phyloP scores from a whole-genome alignment of 1,284 basidiomycete genomes.

The Ceratobasidium sp. region DNA sequence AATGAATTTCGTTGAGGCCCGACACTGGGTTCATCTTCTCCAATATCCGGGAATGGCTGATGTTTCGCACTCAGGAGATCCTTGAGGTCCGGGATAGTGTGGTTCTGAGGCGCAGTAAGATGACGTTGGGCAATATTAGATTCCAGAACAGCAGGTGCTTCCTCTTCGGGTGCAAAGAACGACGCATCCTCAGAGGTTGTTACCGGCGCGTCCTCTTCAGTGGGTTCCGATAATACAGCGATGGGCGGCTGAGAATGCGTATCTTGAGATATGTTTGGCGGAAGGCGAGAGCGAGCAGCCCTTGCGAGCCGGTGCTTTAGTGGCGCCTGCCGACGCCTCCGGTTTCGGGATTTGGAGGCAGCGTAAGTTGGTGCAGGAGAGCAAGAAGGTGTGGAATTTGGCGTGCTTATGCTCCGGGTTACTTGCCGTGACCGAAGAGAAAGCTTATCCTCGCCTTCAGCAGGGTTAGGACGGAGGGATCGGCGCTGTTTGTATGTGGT shows the following conservation, averaged over 20 bases:
- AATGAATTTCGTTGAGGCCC: background rate
- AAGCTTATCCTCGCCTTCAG: background rate
- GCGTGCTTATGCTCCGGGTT: background rate
- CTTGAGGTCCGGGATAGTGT: slow-evolving; percentile 31
- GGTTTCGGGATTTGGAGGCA: background rate
- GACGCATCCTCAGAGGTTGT: background rate
- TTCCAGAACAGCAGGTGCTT: background rate
- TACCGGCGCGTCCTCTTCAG: background rate
- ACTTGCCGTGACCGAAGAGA: background rate
- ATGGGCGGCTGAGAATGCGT: slow-evolving; percentile 3
- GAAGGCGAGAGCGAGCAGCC: slow-evolving; percentile 13
- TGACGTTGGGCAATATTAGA: slow-evolving; percentile 26
- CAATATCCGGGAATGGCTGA: background rate
- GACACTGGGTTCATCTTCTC: background rate
- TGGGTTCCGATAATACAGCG: background rate
- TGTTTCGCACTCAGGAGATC: background rate
- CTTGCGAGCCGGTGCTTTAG: slow-evolving; percentile 33
- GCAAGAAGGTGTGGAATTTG: slow-evolving; percentile 16
- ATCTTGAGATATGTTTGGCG: slow-evolving; percentile 6
- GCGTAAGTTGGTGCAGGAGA: slow-evolving; percentile 8
- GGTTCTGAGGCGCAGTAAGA: slow-evolving; percentile 26
- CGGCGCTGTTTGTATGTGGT: slow-evolving; percentile 24
- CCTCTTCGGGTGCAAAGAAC: background rate
- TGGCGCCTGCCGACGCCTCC: slow-evolving; percentile 22
- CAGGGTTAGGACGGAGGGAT: background rate